Evolutionary conservation across 192 early-diverging fungal genomes (phyloP).

Genomic region (Gaertneriomyces semiglobifer): DNA sequence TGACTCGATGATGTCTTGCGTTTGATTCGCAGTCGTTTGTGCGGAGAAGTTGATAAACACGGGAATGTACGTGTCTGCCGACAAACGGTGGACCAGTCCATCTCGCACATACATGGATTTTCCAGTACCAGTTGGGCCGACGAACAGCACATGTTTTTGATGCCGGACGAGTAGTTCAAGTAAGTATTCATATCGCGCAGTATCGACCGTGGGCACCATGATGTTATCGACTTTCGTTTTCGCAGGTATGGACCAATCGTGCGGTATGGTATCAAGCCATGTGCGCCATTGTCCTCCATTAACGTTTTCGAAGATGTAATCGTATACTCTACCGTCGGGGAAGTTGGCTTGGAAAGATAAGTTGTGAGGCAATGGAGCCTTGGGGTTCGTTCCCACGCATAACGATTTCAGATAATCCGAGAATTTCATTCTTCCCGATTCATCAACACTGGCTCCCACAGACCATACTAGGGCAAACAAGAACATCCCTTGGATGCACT

Average conservation of each 20-base stretch:
- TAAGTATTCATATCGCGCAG: constrained; percentile 52
- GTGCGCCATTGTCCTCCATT: constrained; percentile 42
- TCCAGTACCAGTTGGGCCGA: constrained; percentile 59
- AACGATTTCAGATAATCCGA: constrained; percentile 31
- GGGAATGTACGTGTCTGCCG: constrained; percentile 49
- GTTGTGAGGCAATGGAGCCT: constrained; percentile 20
- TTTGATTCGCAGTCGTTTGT: constrained; percentile 59
- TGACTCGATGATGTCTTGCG: constrained; percentile 60
- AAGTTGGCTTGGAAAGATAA: constrained; percentile 40
- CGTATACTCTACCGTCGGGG: constrained; percentile 51
- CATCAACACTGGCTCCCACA: constrained; percentile 49
- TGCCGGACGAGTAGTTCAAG: constrained; percentile 48
- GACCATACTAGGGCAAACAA: constrained; percentile 54
- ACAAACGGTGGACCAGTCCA: constrained; percentile 47
- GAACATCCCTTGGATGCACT: constrained; percentile 47
- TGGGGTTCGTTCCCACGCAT: constrained; percentile 21
- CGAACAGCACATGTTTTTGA: constrained; percentile 52
- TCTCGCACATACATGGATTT: constrained; percentile 63
- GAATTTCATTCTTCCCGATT: constrained; percentile 47
- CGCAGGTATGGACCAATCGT: constrained; percentile 43
- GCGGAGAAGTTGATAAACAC: constrained; percentile 60
- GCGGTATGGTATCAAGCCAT: constrained; percentile 51
- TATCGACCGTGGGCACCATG: constrained; percentile 59
- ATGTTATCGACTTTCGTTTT: constrained; percentile 61
- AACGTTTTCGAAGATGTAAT: constrained; percentile 48